phyloP scores from a whole-genome alignment of 1,139 yeast species.

The Arxiozyma slooffiae region DNA sequence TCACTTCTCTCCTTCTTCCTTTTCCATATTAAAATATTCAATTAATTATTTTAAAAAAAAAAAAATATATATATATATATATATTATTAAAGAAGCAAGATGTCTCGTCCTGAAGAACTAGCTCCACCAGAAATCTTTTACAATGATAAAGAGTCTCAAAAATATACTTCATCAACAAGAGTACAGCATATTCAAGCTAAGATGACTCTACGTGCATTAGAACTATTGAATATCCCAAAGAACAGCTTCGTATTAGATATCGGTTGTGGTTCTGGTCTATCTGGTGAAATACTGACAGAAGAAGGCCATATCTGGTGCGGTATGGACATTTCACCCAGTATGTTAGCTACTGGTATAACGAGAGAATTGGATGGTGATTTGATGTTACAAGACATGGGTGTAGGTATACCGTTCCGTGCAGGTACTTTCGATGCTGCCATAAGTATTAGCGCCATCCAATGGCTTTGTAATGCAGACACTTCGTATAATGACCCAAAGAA shows the following conservation, averaged over 20 bases:
- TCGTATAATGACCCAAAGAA: slow-evolving; percentile 76
- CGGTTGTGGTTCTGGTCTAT: slow-evolving; percentile 95
- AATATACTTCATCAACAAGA: slow-evolving; percentile 87
- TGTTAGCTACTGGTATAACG: slow-evolving; percentile 91
- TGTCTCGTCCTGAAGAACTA: slow-evolving; percentile 96
- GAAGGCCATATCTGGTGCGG: slow-evolving; percentile 96
- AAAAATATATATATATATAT: too few relatives aligned
- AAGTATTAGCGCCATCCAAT: slow-evolving; percentile 89
- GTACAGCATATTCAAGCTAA: slow-evolving; percentile 96
- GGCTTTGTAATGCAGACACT: slow-evolving; percentile 95
- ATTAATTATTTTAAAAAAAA: not conserved
- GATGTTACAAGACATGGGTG: slow-evolving; percentile 84
- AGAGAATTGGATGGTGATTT: slow-evolving; percentile 90
- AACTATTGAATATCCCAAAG: slow-evolving; percentile 60
- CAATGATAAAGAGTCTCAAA: slow-evolving; percentile 78
- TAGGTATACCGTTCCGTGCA: slow-evolving; percentile 89
- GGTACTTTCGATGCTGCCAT: slow-evolving; percentile 97
- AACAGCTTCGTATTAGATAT: slow-evolving; percentile 76
- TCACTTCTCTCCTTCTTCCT: too few relatives aligned
- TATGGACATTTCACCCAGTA: slow-evolving; percentile 90
- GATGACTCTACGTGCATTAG: slow-evolving; percentile 91
- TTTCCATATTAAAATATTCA: too few relatives aligned
- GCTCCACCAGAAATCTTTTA: slow-evolving; percentile 99
- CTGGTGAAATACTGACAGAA: slow-evolving; percentile 88
- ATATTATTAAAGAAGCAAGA: too few relatives aligned